Base-by-base conservation (phyloP, 441 rosid genomes). In the Biscutella laevigata region DNA sequence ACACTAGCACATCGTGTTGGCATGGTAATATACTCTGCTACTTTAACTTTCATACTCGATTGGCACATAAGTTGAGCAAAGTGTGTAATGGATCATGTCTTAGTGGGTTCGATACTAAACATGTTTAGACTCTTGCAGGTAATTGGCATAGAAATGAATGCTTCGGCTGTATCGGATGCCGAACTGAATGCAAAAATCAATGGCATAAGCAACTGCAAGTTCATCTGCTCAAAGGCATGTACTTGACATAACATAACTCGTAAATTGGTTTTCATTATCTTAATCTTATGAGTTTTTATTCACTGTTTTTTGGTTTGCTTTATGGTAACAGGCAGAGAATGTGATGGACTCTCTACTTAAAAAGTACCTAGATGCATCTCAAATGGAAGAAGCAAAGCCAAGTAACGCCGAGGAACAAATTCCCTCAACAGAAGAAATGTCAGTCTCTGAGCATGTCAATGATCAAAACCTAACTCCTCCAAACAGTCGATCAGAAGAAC, bases 131-230 rank as follows among this genome's bases (percentile, higher is more conserved):
- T 52, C 56, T 43, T 72, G 32, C 77, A 84, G 96, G 90, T 84
- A 33, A 72, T 88, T 25, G 96, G 96, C 55, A 77, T 84, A 70
- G 96, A 88, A 76, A 82, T 84, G 94, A 88, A 88, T 63, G 83
- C 92, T 53, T 88, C 98, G 33, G 95, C 98, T 14, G 95, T 92
- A 55, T 77, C 74, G 51, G 96, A 88, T 79, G 98, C 98, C 11
- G 76, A 77, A 43, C 62, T 77, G 39, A 92, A 92, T 68, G 98
- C 98, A 46, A 82, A 78, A 73, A 77, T 82, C 54, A 92, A 92
- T 70, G 88, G 84, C 73, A 77, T 92, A 66, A 82, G 71, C 55
- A 88, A 92, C 74, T 83, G 89, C 77, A 84, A 74, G 73, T 92
- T 88, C 72, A 74, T 86, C 42, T 79, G 95, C 65, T 77, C 82